Evolutionary conservation across 2,329 filamentous ascomycete species (phyloP).

Genomic region (Sporothrix variecibatus): DNA sequence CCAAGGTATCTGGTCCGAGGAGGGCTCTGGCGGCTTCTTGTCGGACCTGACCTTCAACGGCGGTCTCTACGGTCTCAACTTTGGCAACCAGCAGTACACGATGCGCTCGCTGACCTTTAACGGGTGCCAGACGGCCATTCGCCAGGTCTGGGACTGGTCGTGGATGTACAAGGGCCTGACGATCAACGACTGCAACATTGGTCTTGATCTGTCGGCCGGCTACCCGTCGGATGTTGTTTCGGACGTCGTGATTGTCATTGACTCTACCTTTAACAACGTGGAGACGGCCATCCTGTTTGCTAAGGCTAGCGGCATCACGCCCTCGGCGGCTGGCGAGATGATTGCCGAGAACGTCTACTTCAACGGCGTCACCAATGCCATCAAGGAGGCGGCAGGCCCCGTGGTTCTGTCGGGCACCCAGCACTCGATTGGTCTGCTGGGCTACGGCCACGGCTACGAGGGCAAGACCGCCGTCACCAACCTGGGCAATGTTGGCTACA

Average conservation of each 20-base stretch:
- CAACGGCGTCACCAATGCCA: constrained; percentile 42
- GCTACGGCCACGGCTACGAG: constrained; percentile 34
- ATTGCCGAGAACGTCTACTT: constrained; percentile 51
- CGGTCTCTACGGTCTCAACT: constrained; percentile 56
- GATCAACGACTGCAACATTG: constrained; percentile 64
- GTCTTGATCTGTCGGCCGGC: constrained; percentile 64
- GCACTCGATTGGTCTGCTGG: constrained; percentile 45
- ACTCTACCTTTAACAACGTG: constrained; percentile 69
- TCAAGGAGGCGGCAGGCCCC: constrained; percentile 49
- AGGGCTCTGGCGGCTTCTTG: constrained; percentile 67
- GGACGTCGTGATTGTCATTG: constrained; percentile 72
- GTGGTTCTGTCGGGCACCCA: constrained; percentile 49
- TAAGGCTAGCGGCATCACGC: constrained; percentile 35
- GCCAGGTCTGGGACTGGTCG: constrained; percentile 74
- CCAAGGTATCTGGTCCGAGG: constrained; percentile 61
- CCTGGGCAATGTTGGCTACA: constrained; percentile 48
- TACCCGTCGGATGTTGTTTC: constrained; percentile 50
- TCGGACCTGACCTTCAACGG: constrained; percentile 70
- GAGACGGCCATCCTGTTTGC: constrained; percentile 67
- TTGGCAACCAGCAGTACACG: constrained; percentile 70
- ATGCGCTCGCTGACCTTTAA: constrained; percentile 67
- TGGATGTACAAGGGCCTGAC: constrained; percentile 69
- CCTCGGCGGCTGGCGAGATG: constrained; percentile 45
- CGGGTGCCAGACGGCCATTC: constrained; percentile 64
- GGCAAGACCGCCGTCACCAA: constrained; percentile 38